These are phyloP conservation scores for Zygoascus biomembranicola DNA, from an alignment of 805 yeast species.

Conservation along the genomic window DNA sequence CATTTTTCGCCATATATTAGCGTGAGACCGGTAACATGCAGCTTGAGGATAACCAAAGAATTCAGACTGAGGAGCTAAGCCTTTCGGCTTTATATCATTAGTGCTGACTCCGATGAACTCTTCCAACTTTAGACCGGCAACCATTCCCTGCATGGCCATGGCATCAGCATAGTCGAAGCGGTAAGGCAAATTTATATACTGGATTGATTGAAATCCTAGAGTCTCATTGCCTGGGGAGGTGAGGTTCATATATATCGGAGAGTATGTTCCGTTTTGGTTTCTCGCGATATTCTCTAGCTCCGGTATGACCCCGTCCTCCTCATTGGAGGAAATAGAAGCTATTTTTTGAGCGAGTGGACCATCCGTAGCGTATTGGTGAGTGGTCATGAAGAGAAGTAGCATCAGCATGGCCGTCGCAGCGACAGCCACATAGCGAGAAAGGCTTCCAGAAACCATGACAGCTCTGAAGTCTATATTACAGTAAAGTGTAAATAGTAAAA, in stretches of 20 bases:
- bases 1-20: constrained; percentile 10
- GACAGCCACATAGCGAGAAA: too few relatives aligned
- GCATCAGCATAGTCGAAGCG: constrained; percentile 10
- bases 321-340: too few relatives aligned
- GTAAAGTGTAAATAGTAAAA: too few relatives aligned
- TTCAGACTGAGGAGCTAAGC: constrained; percentile 10
- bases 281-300: background rate
- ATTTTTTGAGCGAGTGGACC: too few relatives aligned
- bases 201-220: constrained; percentile 10
- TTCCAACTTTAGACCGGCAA: constrained; percentile 4
- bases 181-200: constrained; percentile 7
- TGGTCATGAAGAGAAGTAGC: too few relatives aligned
- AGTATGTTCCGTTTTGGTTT: background rate
- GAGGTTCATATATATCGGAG: background rate
- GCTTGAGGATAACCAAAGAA: background rate
- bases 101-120: background rate
- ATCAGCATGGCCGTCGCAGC: too few relatives aligned
- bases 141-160: constrained; percentile 5
- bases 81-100: background rate
- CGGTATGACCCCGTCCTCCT: too few relatives aligned
- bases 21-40: constrained; percentile 11
- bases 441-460: too few relatives aligned
- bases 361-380: too few relatives aligned
- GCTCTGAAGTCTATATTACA: too few relatives aligned
- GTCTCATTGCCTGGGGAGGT: constrained; percentile 9